phyloP scores from a whole-genome alignment of 805 yeast species.

The Scheffersomyces amazonensis region DNA sequence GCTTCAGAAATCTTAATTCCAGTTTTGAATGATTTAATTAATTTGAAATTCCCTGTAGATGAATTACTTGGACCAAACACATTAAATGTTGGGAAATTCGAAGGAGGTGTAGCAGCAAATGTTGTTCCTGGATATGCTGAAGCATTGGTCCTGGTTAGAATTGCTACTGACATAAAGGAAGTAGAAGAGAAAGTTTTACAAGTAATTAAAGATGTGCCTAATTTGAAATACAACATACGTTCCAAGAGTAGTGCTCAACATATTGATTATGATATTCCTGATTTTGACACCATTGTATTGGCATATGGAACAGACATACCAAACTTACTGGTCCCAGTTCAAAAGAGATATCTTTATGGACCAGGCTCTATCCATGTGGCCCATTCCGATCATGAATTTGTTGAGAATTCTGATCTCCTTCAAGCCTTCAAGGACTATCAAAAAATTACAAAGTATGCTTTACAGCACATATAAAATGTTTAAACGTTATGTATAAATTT shows the following conservation, averaged over 20 bases:
- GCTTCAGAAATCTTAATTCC: constrained; percentile 58
- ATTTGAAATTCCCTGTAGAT: constrained; percentile 45
- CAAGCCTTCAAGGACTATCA: constrained; percentile 55
- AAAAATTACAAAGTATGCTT: constrained; percentile 28
- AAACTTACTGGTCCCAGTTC: constrained; percentile 17
- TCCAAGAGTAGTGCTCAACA: constrained; percentile 37
- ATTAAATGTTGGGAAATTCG: constrained; percentile 54
- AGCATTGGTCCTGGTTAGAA: constrained; percentile 51
- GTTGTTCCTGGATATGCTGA: constrained; percentile 59
- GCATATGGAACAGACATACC: constrained; percentile 49
- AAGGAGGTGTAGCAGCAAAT: constrained; percentile 65
- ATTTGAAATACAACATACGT: constrained; percentile 15
- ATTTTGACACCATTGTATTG: constrained; percentile 51
- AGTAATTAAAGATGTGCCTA: constrained; percentile 25
- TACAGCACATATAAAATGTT: too few species aligned
- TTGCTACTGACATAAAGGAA: constrained; percentile 44
- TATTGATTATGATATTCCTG: constrained; percentile 60
- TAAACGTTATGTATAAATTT: not conserved
- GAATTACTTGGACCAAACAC: constrained; percentile 60
- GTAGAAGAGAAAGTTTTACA: constrained; percentile 35
- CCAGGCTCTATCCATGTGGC: constrained; percentile 66
- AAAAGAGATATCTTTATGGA: constrained; percentile 54
- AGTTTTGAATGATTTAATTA: constrained; percentile 43
- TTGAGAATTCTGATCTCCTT: constrained; percentile 44
- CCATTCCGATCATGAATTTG: constrained; percentile 55